A percentile compares a stretch with the other conserved stretches of the same genome.
These are phyloP conservation scores for Amauroascus niger DNA, from an alignment of 2,329 filamentous ascomycete species.

Conservation along the genomic window DNA sequence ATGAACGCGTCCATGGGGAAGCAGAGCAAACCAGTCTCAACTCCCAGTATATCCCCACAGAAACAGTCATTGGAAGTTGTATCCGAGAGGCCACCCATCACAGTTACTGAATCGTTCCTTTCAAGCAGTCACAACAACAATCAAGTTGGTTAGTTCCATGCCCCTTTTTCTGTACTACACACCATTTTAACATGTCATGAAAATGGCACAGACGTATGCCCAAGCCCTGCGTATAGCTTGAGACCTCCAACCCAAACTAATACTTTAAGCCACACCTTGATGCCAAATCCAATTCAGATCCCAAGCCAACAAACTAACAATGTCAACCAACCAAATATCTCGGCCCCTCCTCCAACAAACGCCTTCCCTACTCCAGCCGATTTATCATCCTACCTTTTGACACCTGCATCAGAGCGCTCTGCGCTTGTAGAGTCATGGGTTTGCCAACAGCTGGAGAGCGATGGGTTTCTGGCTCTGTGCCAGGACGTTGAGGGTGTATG, in stretches of 20 bases:
- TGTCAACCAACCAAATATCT: neutral
- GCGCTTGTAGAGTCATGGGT: slow-evolving; percentile 33
- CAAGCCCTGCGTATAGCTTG: neutral
- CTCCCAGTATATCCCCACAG: neutral
- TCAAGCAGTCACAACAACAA: neutral
- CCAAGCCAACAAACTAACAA: neutral
- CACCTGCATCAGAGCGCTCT: slow-evolving; percentile 27
- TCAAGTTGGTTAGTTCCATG: neutral
- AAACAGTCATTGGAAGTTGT: neutral
- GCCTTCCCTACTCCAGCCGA: slow-evolving; percentile 17
- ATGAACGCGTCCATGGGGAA: neutral
- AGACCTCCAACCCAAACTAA: neutral
- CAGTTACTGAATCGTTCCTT: neutral
- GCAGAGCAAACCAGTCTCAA: neutral
- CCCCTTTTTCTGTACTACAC: too few relatives aligned
- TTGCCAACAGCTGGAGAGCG: slow-evolving; percentile 34
- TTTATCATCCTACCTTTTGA: slow-evolving; percentile 26
- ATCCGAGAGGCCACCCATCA: neutral
- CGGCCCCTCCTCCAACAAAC: neutral
- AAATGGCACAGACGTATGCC: neutral
- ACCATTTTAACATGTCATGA: neutral
- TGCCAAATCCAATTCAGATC: neutral
- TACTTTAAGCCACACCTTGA: neutral
- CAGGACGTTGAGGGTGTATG: slow-evolving; percentile 35
- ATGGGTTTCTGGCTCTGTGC: slow-evolving; percentile 33